Base-by-base conservation (phyloP, 371 early-diverging fungal genomes). In the Conidiobolus incongruus region DNA sequence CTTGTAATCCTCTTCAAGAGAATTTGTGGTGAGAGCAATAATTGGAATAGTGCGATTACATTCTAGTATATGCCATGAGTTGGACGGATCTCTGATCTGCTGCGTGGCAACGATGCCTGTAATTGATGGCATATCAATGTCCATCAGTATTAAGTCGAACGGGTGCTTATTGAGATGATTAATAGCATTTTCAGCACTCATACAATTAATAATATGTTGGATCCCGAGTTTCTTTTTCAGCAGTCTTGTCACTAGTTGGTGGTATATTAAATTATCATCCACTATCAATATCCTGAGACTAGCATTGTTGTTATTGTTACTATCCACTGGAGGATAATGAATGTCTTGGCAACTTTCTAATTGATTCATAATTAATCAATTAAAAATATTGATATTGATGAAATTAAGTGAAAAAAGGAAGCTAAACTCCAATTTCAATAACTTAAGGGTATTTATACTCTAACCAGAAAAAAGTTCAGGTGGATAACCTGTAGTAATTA, bases 41-140 rank as follows among this genome's bases (percentile, higher is more conserved):
- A 77, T 74, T 21, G 73, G 75, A 16, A 65, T 22, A 24, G 40
- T 19, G 1, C 47, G 29, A 40, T 52, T 48, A 24, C 24, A 12
- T 17, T 40, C 38, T 2, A 55, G 2, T 43, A 47, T 22, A 45
- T 51, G 22, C 13, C 13, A 21, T 20, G 15, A 13, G 15, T 10
- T 23, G 20, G 8, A 13, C 21, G 30, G 19, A 31, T 17, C 24
- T 40, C 68, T 58, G 37, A 68, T 68, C 37, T 52, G 47, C 13
- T 54, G 46, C 7, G 69, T 62, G 22, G 70, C 65, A 44, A 68
- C 65, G 38, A 71, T 53, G 13, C 75, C 75, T 16, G 58, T 61
- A 32, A 71, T 46, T 4, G 52, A 50, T 17, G 75, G 75, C 75
- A 74, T 74, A 35, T 74, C 72, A 49, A 74, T 74, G 39, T 74